These are phyloP conservation scores for Hymenoscyphus infarciens DNA, from an alignment of 2,329 filamentous ascomycete genomes.

Conservation along the genomic window DNA sequence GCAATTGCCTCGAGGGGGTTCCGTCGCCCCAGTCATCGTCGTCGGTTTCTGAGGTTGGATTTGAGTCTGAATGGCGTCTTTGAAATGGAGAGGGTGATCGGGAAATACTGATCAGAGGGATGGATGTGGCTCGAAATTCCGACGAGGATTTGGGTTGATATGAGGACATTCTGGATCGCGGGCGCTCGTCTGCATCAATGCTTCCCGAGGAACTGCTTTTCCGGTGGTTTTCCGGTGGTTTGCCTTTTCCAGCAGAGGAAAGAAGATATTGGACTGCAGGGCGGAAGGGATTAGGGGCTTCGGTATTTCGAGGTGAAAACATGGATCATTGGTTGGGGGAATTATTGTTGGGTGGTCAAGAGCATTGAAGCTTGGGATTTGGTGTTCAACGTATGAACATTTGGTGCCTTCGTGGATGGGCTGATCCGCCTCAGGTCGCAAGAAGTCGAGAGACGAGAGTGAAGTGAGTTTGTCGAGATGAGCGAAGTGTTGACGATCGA, in stretches of 20 bases:
- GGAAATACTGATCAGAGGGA: slow-evolving; percentile 45
- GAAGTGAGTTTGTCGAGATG: too few relatives aligned
- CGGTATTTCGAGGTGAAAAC: slow-evolving; percentile 33
- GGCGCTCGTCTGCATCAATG: slow-evolving; percentile 27
- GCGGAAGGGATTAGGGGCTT: slow-evolving; percentile 36
- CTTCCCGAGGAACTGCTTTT: slow-evolving; percentile 28
- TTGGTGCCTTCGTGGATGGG: too few relatives aligned
- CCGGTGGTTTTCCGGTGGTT: slow-evolving; percentile 23
- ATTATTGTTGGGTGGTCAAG: too few relatives aligned
- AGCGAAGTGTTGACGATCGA: too few relatives aligned
- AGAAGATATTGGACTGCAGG: slow-evolving; percentile 39
- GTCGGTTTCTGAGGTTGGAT: slow-evolving; percentile 42
- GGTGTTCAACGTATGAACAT: not conserved
- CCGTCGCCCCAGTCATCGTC: slow-evolving; percentile 40
- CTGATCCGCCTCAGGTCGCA: too few relatives aligned
- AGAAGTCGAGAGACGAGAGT: too few relatives aligned
- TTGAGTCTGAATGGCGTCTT: slow-evolving; percentile 41
- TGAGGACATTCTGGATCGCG: slow-evolving; percentile 27
- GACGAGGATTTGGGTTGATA: slow-evolving; percentile 24
- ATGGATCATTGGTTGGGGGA: slow-evolving; percentile 18
- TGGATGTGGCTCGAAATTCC: slow-evolving; percentile 37
- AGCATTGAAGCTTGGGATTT: slow-evolving; percentile 1
- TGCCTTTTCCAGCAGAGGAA: slow-evolving; percentile 4
- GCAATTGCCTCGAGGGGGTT: slow-evolving; percentile 37
- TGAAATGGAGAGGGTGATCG: slow-evolving; percentile 44